These are phyloP conservation scores for Agarophyton chilense DNA, from an alignment of 23 red algal genomes.

Conservation along the genomic window DNA sequence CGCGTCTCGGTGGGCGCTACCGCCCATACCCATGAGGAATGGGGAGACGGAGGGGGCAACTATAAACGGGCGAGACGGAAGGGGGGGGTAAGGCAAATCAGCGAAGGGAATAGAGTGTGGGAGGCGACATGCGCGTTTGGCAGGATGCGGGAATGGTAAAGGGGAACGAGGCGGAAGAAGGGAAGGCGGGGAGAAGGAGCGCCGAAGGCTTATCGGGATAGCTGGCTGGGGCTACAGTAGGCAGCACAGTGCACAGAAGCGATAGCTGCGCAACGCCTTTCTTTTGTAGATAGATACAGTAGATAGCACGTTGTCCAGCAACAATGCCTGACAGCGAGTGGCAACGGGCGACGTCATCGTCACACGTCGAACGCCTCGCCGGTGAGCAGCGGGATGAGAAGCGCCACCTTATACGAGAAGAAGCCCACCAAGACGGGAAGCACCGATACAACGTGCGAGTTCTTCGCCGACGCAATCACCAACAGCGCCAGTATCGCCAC, in stretches of 20 bases:
- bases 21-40: slow-evolving; percentile 20
- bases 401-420: slow-evolving; percentile 84
- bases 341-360: neutral
- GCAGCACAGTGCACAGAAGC: too few species aligned
- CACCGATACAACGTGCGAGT: slow-evolving; percentile 59
- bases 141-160: neutral
- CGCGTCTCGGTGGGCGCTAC: slow-evolving; percentile 17
- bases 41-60: neutral
- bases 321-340: neutral
- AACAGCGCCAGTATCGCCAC: slow-evolving; percentile 57
- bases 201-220: too few species aligned
- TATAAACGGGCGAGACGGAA: neutral
- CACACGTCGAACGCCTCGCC: slow-evolving; percentile 71
- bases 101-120: neutral
- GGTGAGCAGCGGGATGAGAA: slow-evolving; percentile 66
- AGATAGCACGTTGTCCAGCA: neutral
- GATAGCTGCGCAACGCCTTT: slow-evolving; percentile 5
- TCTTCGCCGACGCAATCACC: slow-evolving; percentile 40
- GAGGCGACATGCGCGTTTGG: neutral
- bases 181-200: neutral
- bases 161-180: neutral
- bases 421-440: slow-evolving; percentile 82
- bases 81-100: neutral
- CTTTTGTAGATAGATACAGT: too few species aligned
- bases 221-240: too few species aligned